These are phyloP conservation scores for Cercospora berteroae DNA, from an alignment of 2,329 filamentous ascomycete species.

Conservation along the genomic window DNA sequence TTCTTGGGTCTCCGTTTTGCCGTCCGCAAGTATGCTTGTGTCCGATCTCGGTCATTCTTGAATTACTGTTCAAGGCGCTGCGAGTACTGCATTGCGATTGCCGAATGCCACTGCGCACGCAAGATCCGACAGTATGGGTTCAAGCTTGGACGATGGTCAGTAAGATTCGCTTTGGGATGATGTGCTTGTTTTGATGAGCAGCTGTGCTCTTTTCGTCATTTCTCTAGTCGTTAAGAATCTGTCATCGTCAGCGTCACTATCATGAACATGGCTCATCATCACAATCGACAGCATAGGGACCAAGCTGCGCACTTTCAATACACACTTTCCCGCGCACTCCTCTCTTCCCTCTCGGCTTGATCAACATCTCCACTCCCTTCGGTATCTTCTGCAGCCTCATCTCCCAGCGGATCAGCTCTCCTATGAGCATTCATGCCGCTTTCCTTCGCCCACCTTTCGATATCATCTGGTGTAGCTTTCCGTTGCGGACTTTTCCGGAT, in stretches of 20 bases:
- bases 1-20: background rate
- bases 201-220: background rate
- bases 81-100: background rate
- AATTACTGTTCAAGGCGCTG: too few relatives aligned
- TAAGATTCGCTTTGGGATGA: background rate
- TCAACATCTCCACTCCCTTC: conserved; percentile 24
- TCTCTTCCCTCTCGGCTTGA: conserved; percentile 31
- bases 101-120: background rate
- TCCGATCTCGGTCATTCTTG: too few relatives aligned
- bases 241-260: background rate
- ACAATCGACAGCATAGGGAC: background rate
- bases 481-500: conserved; percentile 48
- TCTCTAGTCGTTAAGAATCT: background rate
- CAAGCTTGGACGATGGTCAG: background rate
- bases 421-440: conserved; percentile 49
- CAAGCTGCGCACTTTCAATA: conserved; percentile 25
- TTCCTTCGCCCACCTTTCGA: conserved; percentile 46
- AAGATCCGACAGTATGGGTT: too few relatives aligned
- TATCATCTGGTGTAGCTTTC: conserved; percentile 39
- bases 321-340: conserved; percentile 34
- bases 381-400: conserved; percentile 35
- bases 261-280: background rate
- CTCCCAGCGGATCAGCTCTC: conserved; percentile 48
- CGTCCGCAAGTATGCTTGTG: background rate
- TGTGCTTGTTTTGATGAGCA: background rate